Percentiles rank a stretch among this genome's conserved stretches.
Conservation (phyloP, 768 basidiomycete genomes). For the Albatrellus ellisii region DNA sequence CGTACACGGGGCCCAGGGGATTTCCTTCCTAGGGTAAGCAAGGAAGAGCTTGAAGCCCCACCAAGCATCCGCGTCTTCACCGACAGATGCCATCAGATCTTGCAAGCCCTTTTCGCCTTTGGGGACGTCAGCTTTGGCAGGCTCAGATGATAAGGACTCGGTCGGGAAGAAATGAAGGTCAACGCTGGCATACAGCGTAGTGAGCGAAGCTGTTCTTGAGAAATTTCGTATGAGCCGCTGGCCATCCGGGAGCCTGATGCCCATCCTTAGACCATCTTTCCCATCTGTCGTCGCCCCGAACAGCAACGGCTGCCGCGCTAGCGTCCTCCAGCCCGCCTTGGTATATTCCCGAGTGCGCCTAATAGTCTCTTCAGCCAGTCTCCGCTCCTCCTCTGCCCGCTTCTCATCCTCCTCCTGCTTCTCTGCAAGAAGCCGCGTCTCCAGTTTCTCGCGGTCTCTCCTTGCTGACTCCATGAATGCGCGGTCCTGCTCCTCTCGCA, state of each 20-base stretch:
- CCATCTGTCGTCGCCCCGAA: constrained; percentile 22
- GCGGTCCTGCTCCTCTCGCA: constrained; percentile 74
- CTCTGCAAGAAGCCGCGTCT: constrained; percentile 19
- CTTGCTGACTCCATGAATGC: constrained; percentile 56
- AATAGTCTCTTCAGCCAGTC: constrained; percentile 15
- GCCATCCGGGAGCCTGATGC: constrained; percentile 38
- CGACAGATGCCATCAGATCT: constrained; percentile 20
- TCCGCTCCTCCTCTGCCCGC: constrained; percentile 25
- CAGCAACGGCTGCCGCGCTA: constrained; percentile 39
- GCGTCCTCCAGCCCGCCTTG: constrained; percentile 38
- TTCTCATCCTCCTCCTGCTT: constrained; percentile 23
- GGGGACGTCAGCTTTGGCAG: constrained; percentile 21
- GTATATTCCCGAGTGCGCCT: constrained; percentile 20
- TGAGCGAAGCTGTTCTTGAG: constrained; percentile 32
- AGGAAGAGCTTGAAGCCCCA: constrained; percentile 64
- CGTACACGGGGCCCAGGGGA: constrained; percentile 29
- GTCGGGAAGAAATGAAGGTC: constrained; percentile 45
- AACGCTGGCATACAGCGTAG: constrained; percentile 59
- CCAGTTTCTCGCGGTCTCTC: constrained; percentile 39
- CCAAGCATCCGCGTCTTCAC: constrained; percentile 28
- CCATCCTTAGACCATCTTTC: constrained; percentile 35
- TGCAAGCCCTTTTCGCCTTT: constrained; percentile 23
- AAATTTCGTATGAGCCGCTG: constrained; percentile 47
- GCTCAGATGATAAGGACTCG: constrained; percentile 28
- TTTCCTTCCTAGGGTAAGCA: constrained; percentile 58